Base-by-base conservation (phyloP, 805 yeast species). In the Saturnispora kantuleensis region DNA sequence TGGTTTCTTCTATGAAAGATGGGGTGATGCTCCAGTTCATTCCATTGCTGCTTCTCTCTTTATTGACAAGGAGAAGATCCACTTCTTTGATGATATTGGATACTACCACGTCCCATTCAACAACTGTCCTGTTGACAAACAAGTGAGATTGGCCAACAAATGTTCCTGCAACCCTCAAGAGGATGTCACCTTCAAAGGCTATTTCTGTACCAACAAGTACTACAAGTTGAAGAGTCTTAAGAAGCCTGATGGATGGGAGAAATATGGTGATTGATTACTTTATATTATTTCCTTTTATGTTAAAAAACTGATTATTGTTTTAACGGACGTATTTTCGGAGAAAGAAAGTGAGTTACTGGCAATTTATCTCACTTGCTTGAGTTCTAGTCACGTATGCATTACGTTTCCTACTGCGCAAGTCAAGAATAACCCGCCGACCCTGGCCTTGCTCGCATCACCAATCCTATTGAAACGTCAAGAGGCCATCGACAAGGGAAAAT, bases 1-100 rank as follows among this genome's bases (percentile, higher is more conserved):
- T 61, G 95, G 95, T n/a, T 87, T 87, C 67, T 87, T 83, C 68
- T 87, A 86, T 63, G 88, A 84, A 69, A 74, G 95, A 65, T 85
- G 95, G 96, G 95, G 95, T 55, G 96, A 86, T 64, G 95, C 95
- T 26, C 96, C 96, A 31, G 81, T 86, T 41, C 96, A 86, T 63
- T 83, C 94, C 5, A 79, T 86, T 56, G 96, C 93, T 30, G 95
- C 85, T 16, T 68, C 93, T 4, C 67, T 87, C 52, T 84, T 87
- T 67, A 59, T 85, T 62, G 77, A 83, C 44, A 77, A 74, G 60
- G 78, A 76, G 49, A 69, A 80, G 57, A 66, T 87, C 41, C 95
- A 87, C 58, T 78, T 82, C 71, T 88, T 88, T 60, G 82, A 77
- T 48, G 95, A 86, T 56, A 75, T 86, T 50, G 95, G 95, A 42